Conservation (phyloP, 805 yeast species). For the Cyberlindnera meyerae region DNA sequence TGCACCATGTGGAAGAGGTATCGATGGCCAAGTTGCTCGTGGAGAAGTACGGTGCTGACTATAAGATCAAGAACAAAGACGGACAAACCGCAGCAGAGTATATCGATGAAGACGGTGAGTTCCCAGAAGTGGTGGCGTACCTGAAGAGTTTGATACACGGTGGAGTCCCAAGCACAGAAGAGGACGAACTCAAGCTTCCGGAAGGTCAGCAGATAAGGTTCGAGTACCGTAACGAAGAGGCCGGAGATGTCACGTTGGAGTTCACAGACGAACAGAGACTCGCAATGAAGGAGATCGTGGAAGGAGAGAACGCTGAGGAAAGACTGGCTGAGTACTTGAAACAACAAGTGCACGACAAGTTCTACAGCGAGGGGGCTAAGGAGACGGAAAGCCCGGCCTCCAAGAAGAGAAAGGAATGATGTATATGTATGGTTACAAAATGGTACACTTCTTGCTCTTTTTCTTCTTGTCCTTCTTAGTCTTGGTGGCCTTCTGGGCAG, state of each 20-base stretch:
- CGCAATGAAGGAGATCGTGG: constrained; percentile 63
- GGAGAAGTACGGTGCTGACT: constrained; percentile 65
- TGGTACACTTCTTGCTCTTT: constrained; percentile 17
- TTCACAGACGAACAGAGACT: constrained; percentile 53
- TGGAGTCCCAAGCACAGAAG: constrained; percentile 22
- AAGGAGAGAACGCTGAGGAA: constrained; percentile 79
- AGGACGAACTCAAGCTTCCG: constrained; percentile 26
- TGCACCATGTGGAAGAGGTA: constrained; percentile 81
- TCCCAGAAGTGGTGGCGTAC: constrained; percentile 69
- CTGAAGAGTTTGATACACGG: constrained; percentile 39
- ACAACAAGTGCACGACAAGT: constrained; percentile 58
- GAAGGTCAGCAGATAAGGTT: constrained; percentile 47
- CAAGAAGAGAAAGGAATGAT: constrained; percentile 33
- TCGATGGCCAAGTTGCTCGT: constrained; percentile 61
- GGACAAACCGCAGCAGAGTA: constrained; percentile 71
- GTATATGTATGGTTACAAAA: constrained; percentile 15
- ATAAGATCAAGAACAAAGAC: constrained; percentile 57
- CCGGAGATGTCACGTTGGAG: constrained; percentile 35
- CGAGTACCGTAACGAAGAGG: constrained; percentile 43
- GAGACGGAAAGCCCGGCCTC: constrained; percentile 22
- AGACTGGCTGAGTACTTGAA: constrained; percentile 64
- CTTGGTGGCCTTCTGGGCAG: constrained; percentile 1
- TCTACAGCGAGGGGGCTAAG: constrained; percentile 18
- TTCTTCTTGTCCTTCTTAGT: constrained; percentile 1
- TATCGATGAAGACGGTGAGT: constrained; percentile 81